A percentile compares a stretch with the other conserved stretches of the same genome.
These are phyloP conservation scores for Psophocarpus tetragonolobus DNA, from an alignment of 306 rosid genomes.

Conservation along the genomic window DNA sequence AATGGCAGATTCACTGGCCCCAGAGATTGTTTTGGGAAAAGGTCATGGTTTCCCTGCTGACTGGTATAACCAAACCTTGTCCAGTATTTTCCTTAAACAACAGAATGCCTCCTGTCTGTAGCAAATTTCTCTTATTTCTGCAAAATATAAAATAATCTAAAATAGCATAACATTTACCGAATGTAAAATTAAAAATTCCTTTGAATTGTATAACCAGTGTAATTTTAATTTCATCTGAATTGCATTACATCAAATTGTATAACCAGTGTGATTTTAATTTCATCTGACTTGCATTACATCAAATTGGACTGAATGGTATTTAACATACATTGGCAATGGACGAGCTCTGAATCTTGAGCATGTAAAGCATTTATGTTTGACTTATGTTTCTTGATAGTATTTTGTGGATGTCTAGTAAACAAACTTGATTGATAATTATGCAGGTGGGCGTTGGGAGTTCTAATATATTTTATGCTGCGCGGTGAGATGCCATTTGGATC, in stretches of 20 bases:
- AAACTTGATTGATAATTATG: slow-evolving; percentile 29
- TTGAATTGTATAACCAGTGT: background rate
- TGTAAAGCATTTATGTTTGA: background rate
- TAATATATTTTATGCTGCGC: slow-evolving; percentile 78
- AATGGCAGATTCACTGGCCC: slow-evolving; percentile 83
- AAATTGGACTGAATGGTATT: slow-evolving; percentile 6
- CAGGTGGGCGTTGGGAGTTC: slow-evolving; percentile 98
- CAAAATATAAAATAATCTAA: background rate
- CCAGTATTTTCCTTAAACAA: slow-evolving; percentile 24
- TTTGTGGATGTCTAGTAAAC: slow-evolving; percentile 14
- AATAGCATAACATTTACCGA: background rate
- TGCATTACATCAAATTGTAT: slow-evolving; percentile 7
- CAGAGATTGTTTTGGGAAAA: slow-evolving; percentile 91
- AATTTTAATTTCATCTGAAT: background rate
- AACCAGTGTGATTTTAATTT: slow-evolving; percentile 3
- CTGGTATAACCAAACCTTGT: slow-evolving; percentile 62
- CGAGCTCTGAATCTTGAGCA: background rate
- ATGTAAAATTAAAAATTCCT: background rate
- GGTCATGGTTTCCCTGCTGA: slow-evolving; percentile 95
- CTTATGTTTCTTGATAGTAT: slow-evolving; percentile 15
- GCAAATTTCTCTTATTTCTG: background rate
- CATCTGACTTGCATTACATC: background rate
- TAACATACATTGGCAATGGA: background rate
- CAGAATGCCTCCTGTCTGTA: background rate
- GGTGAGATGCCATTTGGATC: slow-evolving; percentile 96